Base-by-base conservation (phyloP, 1,284 basidiomycete species). In the Meira miltonrushii region DNA sequence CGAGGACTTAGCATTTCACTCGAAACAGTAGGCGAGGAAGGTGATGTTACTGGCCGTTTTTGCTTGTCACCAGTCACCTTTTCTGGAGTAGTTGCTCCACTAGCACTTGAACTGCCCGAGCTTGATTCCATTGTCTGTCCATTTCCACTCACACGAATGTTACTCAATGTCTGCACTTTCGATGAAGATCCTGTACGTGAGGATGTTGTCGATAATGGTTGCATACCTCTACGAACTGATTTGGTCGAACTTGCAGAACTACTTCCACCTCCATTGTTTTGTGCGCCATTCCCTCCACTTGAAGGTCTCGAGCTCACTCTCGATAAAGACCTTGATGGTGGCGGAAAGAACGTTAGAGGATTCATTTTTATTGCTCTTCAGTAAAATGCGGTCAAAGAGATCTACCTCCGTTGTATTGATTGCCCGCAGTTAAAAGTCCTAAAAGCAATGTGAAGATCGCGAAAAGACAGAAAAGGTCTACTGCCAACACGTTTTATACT, bases 341-440 rank as follows among this genome's bases (percentile, higher is more conserved):
- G 58, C 12, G 58, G 58, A 48, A 60, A 60, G 55, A 60, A 60
- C 13, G 58, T 25, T 5, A 60, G 52, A 21, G 58, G 58, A 38
- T 60, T 60, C 58, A 60, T 60, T n/a, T n/a, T n/a, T n/a, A n/a
- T n/a, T n/a, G n/a, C n/a, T n/a, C n/a, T n/a, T n/a, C n/a, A n/a
- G n/a, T n/a, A n/a, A n/a, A n/a, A n/a, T n/a, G n/a, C n/a, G n/a
- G n/a, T n/a, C 6, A 43, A 43, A 5, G 10, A 43, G 6, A 15
- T 43, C 40, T 4, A 33, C 28, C 28, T 33, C 28, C 28, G 3
- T 33, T 13, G 37, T 53, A 2, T 15, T 4, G 50, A 12, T 53
- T 15, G 7, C 7, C 37, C 19, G 12, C 13, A 17, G 6, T n/a
- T 53, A 13, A 15, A 10, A 33, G 15, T 52, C 28, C 50, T 2